phyloP scores from a whole-genome alignment of 371 early-diverging fungal genomes.

The Apophysomyces variabilis region DNA sequence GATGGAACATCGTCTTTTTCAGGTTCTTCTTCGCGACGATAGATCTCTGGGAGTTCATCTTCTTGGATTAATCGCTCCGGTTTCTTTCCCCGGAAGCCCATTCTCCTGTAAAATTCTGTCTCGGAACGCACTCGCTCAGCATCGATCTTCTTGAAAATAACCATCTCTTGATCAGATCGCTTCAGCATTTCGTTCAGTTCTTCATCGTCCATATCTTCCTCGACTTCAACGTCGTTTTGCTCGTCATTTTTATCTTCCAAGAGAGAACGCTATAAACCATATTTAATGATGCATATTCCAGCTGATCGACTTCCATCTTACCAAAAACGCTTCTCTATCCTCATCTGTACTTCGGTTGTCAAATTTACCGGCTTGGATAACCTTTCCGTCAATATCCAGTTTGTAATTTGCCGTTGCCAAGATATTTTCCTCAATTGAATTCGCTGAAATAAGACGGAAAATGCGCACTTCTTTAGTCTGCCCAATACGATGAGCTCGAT shows the following conservation, averaged over 20 bases:
- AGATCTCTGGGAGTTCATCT: conserved; percentile 83
- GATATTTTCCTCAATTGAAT: conserved; percentile 97
- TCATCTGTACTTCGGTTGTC: conserved; percentile 94
- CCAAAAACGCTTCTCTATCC: conserved; percentile 90
- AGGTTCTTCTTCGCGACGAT: conserved; percentile 64
- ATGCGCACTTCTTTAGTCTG: conserved; percentile 99
- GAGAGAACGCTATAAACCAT: conserved; percentile 59
- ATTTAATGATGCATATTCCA: neutral
- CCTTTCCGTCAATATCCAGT: conserved; percentile 96
- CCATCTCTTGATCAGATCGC: conserved; percentile 41
- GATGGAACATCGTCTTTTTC: conserved; percentile 50
- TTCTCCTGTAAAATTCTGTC: conserved; percentile 25
- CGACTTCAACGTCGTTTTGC: conserved; percentile 58
- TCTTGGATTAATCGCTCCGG: conserved; percentile 83
- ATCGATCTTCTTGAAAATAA: conserved; percentile 42
- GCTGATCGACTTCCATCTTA: conserved; percentile 8
- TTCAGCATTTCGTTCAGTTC: conserved; percentile 61
- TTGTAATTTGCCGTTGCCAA: conserved; percentile 95
- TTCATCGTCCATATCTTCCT: conserved; percentile 69
- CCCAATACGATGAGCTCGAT: conserved; percentile 99
- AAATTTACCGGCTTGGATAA: conserved; percentile 99
- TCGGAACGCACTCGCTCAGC: conserved; percentile 43
- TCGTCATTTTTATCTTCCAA: conserved; percentile 73
- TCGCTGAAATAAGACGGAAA: conserved; percentile 92
- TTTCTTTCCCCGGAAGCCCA: conserved; percentile 47